Percentiles rank a stretch among this genome's conserved stretches.
phyloP scores from a whole-genome alignment of 148 eudicot species.

The Pharnaceum exiguum region DNA sequence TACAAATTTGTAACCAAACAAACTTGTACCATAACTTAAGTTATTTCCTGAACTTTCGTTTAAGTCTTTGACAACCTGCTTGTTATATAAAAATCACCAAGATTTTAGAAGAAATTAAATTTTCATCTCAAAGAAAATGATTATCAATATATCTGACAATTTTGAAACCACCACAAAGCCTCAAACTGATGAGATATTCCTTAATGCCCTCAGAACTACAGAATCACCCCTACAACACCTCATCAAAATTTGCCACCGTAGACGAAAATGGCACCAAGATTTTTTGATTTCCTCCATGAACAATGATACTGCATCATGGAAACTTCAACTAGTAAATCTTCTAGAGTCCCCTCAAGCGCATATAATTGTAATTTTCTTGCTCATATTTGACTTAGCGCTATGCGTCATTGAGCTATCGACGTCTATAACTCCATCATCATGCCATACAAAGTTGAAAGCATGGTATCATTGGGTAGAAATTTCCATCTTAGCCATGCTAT shows the following conservation, averaged over 20 bases:
- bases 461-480: constrained; percentile 47
- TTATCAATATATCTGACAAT: not conserved
- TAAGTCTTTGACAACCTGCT: no score
- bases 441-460: constrained; percentile 4
- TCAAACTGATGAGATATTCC: not conserved
- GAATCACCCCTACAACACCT: constrained; percentile 28
- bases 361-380: constrained; percentile 30
- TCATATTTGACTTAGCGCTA: constrained; percentile 28
- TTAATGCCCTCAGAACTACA: not conserved
- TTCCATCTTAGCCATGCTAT: constrained; percentile 27
- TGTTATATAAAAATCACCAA: no score
- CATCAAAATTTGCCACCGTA: constrained; percentile 23
- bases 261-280: constrained; percentile 16
- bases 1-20: no score
- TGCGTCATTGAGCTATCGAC: constrained; percentile 30
- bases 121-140: not conserved
- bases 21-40: no score
- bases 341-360: constrained; percentile 33
- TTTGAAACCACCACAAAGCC: not conserved
- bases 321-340: constrained; percentile 18
- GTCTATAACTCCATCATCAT: constrained; percentile 17
- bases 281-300: not conserved
- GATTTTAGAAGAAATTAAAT: no score
- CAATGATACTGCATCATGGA: constrained; percentile 22
- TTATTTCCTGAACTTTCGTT: no score